Evolutionary conservation across 2,329 filamentous ascomycete genomes (phyloP).

Genomic region (Trichophyton benhamiae): DNA sequence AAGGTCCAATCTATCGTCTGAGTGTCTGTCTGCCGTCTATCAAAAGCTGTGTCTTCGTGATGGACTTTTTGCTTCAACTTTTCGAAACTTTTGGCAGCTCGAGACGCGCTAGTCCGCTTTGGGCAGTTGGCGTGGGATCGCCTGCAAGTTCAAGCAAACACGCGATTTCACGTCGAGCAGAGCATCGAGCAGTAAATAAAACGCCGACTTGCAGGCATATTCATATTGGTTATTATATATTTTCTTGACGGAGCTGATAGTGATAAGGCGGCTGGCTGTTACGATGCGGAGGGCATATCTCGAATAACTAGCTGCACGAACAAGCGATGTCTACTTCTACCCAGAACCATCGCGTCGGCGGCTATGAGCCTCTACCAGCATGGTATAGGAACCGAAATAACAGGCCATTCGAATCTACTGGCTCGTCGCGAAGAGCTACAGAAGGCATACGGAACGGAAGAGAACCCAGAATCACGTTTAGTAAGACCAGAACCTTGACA

Average conservation of each 20-base stretch:
- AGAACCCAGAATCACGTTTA: conserved; percentile 20
- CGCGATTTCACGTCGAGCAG: conserved; percentile 1
- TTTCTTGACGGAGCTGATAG: conserved; percentile 14
- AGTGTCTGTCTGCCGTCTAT: not conserved
- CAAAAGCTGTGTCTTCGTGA: not conserved
- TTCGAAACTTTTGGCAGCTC: conserved; percentile 1
- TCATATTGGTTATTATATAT: not conserved
- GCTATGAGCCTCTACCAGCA: not conserved
- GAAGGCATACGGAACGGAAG: conserved; percentile 10
- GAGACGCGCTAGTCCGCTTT: conserved; percentile 10
- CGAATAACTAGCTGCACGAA: not conserved
- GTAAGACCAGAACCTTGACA: conserved; percentile 27
- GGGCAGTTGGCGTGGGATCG: not conserved
- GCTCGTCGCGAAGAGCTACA: conserved; percentile 6
- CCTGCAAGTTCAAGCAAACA: not conserved
- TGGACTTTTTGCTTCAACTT: not conserved
- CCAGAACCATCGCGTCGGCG: not conserved
- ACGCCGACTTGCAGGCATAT: not conserved
- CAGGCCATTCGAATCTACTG: not conserved
- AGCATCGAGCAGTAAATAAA: not conserved
- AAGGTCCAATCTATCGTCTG: not conserved
- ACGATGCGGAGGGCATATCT: not conserved
- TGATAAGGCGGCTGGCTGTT: not conserved
- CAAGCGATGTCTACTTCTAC: not conserved
- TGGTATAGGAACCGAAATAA: not conserved